phyloP scores from a whole-genome alignment of 306 rosid genomes.

The Prunus padus region DNA sequence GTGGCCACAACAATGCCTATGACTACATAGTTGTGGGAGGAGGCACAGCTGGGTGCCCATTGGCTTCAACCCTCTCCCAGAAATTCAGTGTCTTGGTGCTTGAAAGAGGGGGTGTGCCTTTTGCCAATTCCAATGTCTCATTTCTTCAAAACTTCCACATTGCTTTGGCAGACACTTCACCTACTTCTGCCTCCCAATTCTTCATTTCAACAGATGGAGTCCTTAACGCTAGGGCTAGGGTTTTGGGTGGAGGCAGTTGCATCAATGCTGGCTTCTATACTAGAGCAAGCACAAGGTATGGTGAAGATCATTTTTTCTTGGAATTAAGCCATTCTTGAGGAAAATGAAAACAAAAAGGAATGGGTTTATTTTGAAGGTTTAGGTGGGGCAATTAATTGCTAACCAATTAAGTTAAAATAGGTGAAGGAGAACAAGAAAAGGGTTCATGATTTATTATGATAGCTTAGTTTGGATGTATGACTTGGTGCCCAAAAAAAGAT shows the following conservation, averaged over 20 bases:
- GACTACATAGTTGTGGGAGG: slow-evolving; percentile 93
- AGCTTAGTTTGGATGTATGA: neutral
- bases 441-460: neutral
- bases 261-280: slow-evolving; percentile 98
- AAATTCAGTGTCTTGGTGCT: slow-evolving; percentile 68
- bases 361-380: neutral
- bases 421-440: no score
- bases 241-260: slow-evolving; percentile 76
- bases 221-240: slow-evolving; percentile 69
- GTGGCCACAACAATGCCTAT: slow-evolving; percentile 34
- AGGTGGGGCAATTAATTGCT: neutral
- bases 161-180: slow-evolving; percentile 67
- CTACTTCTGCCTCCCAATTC: slow-evolving; percentile 75
- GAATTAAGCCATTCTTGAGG: neutral
- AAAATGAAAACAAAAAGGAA: neutral
- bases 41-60: slow-evolving; percentile 92
- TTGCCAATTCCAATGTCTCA: slow-evolving; percentile 71
- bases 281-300: slow-evolving; percentile 70
- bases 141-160: slow-evolving; percentile 66
- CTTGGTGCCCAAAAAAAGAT: no score
- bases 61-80: slow-evolving; percentile 84
- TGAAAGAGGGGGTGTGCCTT: slow-evolving; percentile 90
- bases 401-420: neutral
- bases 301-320: neutral
- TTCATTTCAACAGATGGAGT: slow-evolving; percentile 88